Evolutionary conservation across 2,329 filamentous ascomycete genomes (phyloP), one percentile per base, ranked within the genome.

Genomic region (Aspergillus quadricinctus): DNA sequence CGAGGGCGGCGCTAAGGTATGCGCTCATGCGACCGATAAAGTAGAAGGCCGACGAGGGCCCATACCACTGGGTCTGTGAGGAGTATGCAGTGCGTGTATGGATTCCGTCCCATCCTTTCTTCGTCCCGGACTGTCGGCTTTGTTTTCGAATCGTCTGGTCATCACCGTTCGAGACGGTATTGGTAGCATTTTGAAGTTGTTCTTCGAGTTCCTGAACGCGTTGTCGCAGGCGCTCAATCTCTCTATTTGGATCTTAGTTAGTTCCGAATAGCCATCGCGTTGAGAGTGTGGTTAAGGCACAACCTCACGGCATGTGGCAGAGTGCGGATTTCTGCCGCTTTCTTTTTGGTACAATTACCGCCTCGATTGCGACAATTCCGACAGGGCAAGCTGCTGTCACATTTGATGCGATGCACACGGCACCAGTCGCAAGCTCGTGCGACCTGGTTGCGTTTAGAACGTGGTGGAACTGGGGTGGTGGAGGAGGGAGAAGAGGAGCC

Each of bases 1-100:
- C 69, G 4, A 77, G 56, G 0, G 65, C 59, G 11, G 62, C 64
- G 40, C 63, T 65, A 11, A 80, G 61, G 57, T 72, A 78, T 6
- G 61, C 58, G 14, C 67, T 74, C 54, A 81, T 71, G 35, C 76
- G 72, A 17, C 68, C 67, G 52, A 79, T 74, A 61, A 80, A 81
- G 65, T 77, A 80, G 57, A 74, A 75, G 11, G 71, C 62, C 4
- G 79, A 81, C 2, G 77, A 72, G 0, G 76, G 71, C 2, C 78
- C 79, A 61, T 77, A 80, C 61, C 72, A 79, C 10, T 68, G 70
- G 1, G 71, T 56, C 4, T 60, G 50, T 2, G 58, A 46, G 2
- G 58, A 71, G 4, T 71, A 66, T 0, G 73, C 69, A 1, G 71
- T 73, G 19, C 70, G 66, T 7, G 73, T 70, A 43, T 72, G 69